phyloP scores from a whole-genome alignment of 2,329 filamentous ascomycete species.

The Coniosporium tulheliwenetii region DNA sequence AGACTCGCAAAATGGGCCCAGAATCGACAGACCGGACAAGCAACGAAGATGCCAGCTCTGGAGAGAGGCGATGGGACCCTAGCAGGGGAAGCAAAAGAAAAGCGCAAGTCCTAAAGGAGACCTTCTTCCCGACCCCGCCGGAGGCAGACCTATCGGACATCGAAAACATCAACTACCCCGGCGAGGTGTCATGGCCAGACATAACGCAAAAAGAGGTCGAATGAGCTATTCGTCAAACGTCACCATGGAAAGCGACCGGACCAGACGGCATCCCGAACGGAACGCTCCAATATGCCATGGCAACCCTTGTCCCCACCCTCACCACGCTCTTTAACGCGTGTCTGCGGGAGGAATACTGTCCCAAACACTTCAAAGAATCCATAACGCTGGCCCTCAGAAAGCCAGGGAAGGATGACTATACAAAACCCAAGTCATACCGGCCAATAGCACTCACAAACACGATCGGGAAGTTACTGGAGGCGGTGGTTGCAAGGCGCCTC shows the following conservation, averaged over 20 bases:
- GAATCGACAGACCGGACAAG: background rate
- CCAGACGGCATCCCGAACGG: slow-evolving; percentile 5
- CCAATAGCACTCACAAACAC: slow-evolving; percentile 14
- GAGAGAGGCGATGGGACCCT: background rate
- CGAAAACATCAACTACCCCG: background rate
- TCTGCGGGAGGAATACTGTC: slow-evolving; percentile 7
- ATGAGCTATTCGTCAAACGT: slow-evolving; percentile 2
- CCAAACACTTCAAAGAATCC: slow-evolving; percentile 7
- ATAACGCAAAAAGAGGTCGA: slow-evolving; percentile 6
- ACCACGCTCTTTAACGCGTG: slow-evolving; percentile 9
- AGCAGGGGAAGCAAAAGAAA: slow-evolving; percentile 2
- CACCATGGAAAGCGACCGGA: slow-evolving; percentile 2
- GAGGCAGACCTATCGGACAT: slow-evolving; percentile 5
- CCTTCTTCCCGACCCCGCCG: slow-evolving; percentile 4
- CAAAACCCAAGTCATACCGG: slow-evolving; percentile 10
- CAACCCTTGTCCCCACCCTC: background rate
- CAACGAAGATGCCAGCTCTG: background rate
- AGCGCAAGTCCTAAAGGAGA: slow-evolving; percentile 1
- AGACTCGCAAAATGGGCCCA: too few species aligned
- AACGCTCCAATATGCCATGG: slow-evolving; percentile 3
- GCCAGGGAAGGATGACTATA: slow-evolving; percentile 16
- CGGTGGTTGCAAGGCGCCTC: slow-evolving; percentile 9
- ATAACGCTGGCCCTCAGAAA: slow-evolving; percentile 9
- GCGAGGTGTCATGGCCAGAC: slow-evolving; percentile 1
- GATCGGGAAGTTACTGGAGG: slow-evolving; percentile 14